phyloP scores from a whole-genome alignment of 352 stramenopile genomes.

The Pythium biforme region DNA sequence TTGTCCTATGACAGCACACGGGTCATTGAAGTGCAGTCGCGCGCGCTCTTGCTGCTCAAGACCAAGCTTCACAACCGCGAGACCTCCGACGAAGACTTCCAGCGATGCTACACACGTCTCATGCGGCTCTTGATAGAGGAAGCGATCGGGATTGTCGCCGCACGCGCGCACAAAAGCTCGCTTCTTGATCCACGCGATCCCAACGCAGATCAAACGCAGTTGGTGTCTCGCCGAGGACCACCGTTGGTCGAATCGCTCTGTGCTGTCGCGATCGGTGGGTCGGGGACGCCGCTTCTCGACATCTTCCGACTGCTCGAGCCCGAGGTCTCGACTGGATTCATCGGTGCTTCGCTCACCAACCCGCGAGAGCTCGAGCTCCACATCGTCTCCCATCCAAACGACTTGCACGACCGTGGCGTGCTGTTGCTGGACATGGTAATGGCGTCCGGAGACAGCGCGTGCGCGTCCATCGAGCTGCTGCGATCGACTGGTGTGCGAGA shows the following conservation, averaged over 20 bases:
- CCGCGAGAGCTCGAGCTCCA: constrained; percentile 16
- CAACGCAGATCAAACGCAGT: not conserved
- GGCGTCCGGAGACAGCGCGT: constrained; percentile 25
- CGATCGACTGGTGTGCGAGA: constrained; percentile 37
- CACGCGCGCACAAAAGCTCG: not conserved
- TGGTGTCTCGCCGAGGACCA: not conserved
- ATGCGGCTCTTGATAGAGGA: constrained; percentile 61
- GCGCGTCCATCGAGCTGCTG: constrained; percentile 32
- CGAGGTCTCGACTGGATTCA: constrained; percentile 21
- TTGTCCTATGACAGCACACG: not conserved
- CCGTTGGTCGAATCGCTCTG: not conserved
- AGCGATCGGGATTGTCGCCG: constrained; percentile 22
- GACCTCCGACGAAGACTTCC: constrained; percentile 35
- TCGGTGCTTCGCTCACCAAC: constrained; percentile 35
- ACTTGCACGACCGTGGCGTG: constrained; percentile 42
- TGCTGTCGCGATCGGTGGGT: constrained; percentile 21
- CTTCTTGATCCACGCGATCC: not conserved
- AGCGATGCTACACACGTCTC: constrained; percentile 38
- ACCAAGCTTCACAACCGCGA: constrained; percentile 37
- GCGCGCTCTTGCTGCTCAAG: constrained; percentile 37
- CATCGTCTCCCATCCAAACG: constrained; percentile 14
- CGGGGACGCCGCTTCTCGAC: constrained; percentile 11
- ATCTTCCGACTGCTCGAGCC: constrained; percentile 23
- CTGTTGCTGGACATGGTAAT: constrained; percentile 44
- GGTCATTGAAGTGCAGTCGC: constrained; percentile 38